phyloP scores from a whole-genome alignment of 768 basidiomycete genomes.

The Hebeloma cylindrosporum region DNA sequence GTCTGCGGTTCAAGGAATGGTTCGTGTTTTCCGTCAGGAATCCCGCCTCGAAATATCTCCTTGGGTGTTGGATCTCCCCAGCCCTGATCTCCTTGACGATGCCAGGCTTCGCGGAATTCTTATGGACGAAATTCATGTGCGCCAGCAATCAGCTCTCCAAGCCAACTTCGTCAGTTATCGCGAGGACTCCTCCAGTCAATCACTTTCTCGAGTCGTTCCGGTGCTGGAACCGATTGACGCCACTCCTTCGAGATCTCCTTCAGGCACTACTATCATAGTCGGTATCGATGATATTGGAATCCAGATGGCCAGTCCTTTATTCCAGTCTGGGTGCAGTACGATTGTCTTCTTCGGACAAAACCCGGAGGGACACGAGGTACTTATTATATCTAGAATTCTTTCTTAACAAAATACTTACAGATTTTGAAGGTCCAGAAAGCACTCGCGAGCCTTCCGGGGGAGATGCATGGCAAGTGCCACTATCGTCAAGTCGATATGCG shows the following conservation, averaged over 20 bases:
- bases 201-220: conserved; percentile 26
- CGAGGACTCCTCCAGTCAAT: conserved; percentile 15
- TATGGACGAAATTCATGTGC: conserved; percentile 19
- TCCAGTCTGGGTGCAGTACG: conserved; percentile 21
- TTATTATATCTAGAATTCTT: not conserved
- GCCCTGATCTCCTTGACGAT: conserved; percentile 8
- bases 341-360: conserved; percentile 30
- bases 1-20: conserved; percentile 29
- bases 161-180: conserved; percentile 26
- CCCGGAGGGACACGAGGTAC: conserved; percentile 19
- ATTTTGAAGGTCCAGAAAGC: conserved; percentile 21
- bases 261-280: conserved; percentile 30
- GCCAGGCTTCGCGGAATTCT: conserved; percentile 14
- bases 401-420: not conserved
- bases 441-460: conserved; percentile 15
- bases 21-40: conserved; percentile 32
- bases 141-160: conserved; percentile 13
- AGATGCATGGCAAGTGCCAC: conserved; percentile 11
- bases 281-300: conserved; percentile 34
- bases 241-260: conserved; percentile 12
- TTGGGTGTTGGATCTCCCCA: conserved; percentile 27
- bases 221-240: conserved; percentile 19
- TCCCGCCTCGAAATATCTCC: conserved; percentile 24
- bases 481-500: conserved; percentile 31
- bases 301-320: conserved; percentile 24